These are phyloP conservation scores for Claviceps spartinae DNA, from an alignment of 2,329 filamentous ascomycete genomes.

Conservation along the genomic window DNA sequence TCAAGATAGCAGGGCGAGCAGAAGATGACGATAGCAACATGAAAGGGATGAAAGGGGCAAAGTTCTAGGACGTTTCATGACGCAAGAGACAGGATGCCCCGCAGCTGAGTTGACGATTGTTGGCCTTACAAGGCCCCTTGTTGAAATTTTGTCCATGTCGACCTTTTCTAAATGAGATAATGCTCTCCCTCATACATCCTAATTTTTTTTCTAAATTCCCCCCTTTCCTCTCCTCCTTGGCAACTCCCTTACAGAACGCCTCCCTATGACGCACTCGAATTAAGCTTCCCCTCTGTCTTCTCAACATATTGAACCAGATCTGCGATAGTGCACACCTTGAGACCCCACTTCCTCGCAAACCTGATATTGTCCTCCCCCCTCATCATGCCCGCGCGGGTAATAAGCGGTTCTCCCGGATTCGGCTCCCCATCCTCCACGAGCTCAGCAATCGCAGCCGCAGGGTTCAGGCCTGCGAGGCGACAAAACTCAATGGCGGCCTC, in stretches of 20 bases:
- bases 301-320: constrained; percentile 72
- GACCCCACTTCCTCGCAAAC: constrained; percentile 77
- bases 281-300: constrained; percentile 52
- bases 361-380: constrained; percentile 72
- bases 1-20: no score
- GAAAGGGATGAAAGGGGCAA: no score
- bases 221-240: neutral
- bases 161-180: no score
- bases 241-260: neutral
- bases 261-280: constrained; percentile 18
- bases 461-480: constrained; percentile 61
- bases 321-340: constrained; percentile 92
- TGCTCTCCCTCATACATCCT: neutral
- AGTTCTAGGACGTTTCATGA: no score
- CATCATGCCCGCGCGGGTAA: constrained; percentile 73
- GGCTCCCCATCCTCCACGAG: constrained; percentile 75
- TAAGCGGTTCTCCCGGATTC: constrained; percentile 52
- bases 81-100: no score
- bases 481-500: constrained; percentile 91
- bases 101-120: no score
- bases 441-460: constrained; percentile 78
- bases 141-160: neutral
- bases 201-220: neutral
- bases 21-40: no score
- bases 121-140: no score